phyloP scores from a whole-genome alignment of 208 protist genomes.

The Acanthamoeba triangularis region DNA sequence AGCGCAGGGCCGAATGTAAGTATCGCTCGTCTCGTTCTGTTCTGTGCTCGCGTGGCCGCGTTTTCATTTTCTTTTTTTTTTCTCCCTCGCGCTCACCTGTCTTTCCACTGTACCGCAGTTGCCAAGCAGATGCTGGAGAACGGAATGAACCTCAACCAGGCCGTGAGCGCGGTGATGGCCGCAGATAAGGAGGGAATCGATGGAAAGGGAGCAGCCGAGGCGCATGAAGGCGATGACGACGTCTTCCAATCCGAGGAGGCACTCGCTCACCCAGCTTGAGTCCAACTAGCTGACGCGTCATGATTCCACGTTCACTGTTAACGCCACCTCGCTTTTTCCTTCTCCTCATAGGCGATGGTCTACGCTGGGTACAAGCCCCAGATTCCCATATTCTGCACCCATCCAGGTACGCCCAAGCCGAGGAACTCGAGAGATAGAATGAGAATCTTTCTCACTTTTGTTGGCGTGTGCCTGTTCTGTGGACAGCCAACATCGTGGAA shows the following conservation, averaged over 20 bases:
- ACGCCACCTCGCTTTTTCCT: not conserved
- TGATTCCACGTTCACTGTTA: too few species aligned
- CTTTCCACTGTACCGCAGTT: not conserved
- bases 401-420: not conserved
- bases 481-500: conserved; percentile 21
- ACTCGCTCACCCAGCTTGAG: not conserved
- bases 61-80: not conserved
- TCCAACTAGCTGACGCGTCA: too few species aligned
- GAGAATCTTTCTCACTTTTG: not conserved
- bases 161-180: not conserved
- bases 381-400: conserved; percentile 15
- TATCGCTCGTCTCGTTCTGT: too few species aligned
- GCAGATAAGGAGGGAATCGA: not conserved
- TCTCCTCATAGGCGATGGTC: conserved; percentile 3
- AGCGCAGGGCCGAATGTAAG: not conserved
- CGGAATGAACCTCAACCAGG: not conserved
- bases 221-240: conserved; percentile 26
- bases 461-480: not conserved
- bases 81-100: not conserved
- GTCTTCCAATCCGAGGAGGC: conserved; percentile 26
- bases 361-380: conserved; percentile 8
- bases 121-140: not conserved
- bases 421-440: not conserved
- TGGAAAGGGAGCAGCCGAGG: not conserved
- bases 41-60: not conserved